Base-by-base conservation (phyloP, 495 filamentous ascomycete genomes). In the Penicillium silybi region DNA sequence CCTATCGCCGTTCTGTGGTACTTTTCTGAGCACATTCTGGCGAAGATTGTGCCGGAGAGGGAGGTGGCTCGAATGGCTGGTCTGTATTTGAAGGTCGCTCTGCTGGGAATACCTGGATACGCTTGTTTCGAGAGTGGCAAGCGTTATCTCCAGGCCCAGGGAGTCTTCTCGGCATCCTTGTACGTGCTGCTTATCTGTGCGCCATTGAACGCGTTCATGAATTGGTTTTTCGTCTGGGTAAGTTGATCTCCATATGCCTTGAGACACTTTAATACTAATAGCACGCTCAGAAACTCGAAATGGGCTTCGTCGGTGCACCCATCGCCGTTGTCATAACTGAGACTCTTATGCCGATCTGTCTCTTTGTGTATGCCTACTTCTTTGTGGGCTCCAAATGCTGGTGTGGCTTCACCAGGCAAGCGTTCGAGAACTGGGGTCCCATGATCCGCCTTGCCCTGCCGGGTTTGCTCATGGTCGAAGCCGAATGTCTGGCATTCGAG, bases 381-480 rank as follows among this genome's bases (percentile, higher is more conserved):
- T 47, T 79, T 22, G 76, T 66, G 41, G 82, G 82, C 19, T 56
- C 62, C 26, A 72, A 80, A 48, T 87, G 92, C 70, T 97, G 92
- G 92, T 85, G 87, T 53, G 92, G 92, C 1, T 83, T 95, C 52
- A 85, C 83, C 1, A 70, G 63, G 44, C 71, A 76, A 20, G 88
- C 87, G 6, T 78, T 93, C 41, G 71, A 74, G 17, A 95, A 95
- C 66, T 96, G 91, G 91, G 79, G 81, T 5, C 88, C 87, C 1
- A 93, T 95, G 91, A 79, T 97, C 60, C 74, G 80, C 45, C 84
- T 97, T 15, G 89, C 91, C 0, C 66, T 96, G 16, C 91, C 86
- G 0, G 92, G 92, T 3, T 81, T 96, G 63, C 68, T 95, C 38
- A 96, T 96, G 89, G 87, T 97, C 1, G 85, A 93, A 64, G 91